Evolutionary conservation across 2,329 filamentous ascomycete genomes (phyloP).

Genomic region (Exophiala sp.): DNA sequence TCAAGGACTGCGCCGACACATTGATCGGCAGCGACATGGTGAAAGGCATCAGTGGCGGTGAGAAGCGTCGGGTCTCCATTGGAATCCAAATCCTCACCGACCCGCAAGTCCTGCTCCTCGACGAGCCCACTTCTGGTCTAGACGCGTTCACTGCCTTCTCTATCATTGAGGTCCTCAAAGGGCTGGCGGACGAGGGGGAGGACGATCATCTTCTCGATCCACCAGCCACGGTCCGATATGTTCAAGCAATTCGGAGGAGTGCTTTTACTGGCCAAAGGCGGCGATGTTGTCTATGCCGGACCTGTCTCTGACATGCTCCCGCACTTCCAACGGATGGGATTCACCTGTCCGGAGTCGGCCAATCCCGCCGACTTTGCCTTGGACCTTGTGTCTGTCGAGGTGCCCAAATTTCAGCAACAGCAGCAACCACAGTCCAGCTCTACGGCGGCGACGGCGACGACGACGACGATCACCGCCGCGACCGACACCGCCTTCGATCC

Average conservation of each 20-base stretch:
- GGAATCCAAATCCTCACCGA: slow-evolving; percentile 75
- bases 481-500: neutral
- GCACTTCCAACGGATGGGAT: slow-evolving; percentile 59
- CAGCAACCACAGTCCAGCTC: neutral
- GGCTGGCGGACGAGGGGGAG: slow-evolving; percentile 52
- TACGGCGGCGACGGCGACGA: neutral
- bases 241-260: slow-evolving; percentile 77
- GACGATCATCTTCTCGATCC: slow-evolving; percentile 75
- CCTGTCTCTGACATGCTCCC: slow-evolving; percentile 50
- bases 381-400: slow-evolving; percentile 58
- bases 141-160: slow-evolving; percentile 72
- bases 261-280: slow-evolving; percentile 65
- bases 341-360: slow-evolving; percentile 60
- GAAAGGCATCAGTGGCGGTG: slow-evolving; percentile 78
- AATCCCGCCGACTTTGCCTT: slow-evolving; percentile 81
- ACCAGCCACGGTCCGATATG: slow-evolving; percentile 74
- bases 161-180: slow-evolving; percentile 66
- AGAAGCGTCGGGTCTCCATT: slow-evolving; percentile 74
- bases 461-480: neutral
- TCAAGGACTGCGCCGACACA: slow-evolving; percentile 61
- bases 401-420: slow-evolving; percentile 1
- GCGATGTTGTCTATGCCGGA: slow-evolving; percentile 68
- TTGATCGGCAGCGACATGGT: slow-evolving; percentile 75
- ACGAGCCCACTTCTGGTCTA: slow-evolving; percentile 77
- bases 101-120: slow-evolving; percentile 73